Percentiles rank a stretch among this genome's conserved stretches.
These are phyloP conservation scores for Setaria viridis DNA, from an alignment of 202 grass and related monocot genomes.

Conservation along the genomic window DNA sequence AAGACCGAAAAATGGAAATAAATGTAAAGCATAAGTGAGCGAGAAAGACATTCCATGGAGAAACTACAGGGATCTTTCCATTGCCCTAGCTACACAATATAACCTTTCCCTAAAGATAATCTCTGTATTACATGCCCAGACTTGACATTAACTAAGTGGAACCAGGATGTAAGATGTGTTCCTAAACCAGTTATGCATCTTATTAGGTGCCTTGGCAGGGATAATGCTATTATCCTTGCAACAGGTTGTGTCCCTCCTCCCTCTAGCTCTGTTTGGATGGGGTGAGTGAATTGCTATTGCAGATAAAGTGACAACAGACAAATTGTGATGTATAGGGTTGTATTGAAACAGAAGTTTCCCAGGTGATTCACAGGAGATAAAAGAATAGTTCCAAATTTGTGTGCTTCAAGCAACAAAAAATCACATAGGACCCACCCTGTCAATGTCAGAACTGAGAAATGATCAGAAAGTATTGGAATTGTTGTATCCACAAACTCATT, in stretches of 20 bases:
- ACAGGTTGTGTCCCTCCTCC: conserved; percentile 10
- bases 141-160: neutral
- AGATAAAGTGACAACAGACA: conserved; percentile 1
- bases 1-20: neutral
- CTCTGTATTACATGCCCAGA: neutral
- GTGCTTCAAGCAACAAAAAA: conserved; percentile 17
- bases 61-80: conserved; percentile 3
- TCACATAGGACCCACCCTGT: neutral
- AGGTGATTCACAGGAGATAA: neutral
- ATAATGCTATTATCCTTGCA: conserved; percentile 4
- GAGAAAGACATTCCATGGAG: neutral
- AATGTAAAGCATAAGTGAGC: conserved; percentile 4
- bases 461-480: neutral
- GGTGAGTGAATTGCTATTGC: neutral
- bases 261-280: neutral
- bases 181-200: conserved; percentile 13
- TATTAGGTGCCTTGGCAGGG: neutral
- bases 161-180: conserved; percentile 15
- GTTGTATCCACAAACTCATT: neutral
- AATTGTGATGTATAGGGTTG: conserved; percentile 7
- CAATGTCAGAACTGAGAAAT: conserved; percentile 20
- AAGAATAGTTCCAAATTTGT: conserved; percentile 21
- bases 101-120: neutral
- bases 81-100: conserved; percentile 8
- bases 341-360: conserved; percentile 18